A percentile compares a stretch with the other conserved stretches of the same genome.
Evolutionary conservation across 2,329 filamentous ascomycete species (phyloP).

Genomic region (Fusarium robinianum): DNA sequence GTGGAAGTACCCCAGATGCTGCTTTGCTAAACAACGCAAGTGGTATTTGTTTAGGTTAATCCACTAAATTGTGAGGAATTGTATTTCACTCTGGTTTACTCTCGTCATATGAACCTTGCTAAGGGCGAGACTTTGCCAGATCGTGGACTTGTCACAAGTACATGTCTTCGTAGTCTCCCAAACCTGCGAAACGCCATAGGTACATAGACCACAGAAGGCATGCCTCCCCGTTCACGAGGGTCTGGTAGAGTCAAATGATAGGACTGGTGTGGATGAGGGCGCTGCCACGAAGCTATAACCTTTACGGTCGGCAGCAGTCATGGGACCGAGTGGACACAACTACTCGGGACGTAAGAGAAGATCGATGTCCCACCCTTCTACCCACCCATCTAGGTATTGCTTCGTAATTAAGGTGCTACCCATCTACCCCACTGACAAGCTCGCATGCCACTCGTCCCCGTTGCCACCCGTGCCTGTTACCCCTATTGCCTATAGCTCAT

Average conservation of each 20-base stretch:
- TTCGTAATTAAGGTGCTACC: slow-evolving; percentile 2
- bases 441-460: not conserved
- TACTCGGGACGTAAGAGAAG: not conserved
- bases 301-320: not conserved
- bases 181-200: not conserved
- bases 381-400: not conserved
- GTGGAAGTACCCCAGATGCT: not conserved
- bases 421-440: slow-evolving; percentile 1
- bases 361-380: slow-evolving; percentile 2
- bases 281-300: not conserved
- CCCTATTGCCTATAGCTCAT: not conserved
- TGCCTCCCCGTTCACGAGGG: not conserved
- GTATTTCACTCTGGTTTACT: not conserved
- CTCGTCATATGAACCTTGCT: not conserved
- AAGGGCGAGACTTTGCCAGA: not conserved
- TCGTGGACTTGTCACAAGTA: not conserved
- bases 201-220: not conserved
- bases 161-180: not conserved
- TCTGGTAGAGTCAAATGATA: not conserved
- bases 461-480: not conserved
- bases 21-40: not conserved
- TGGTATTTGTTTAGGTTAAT: not conserved
- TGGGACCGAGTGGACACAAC: not conserved
- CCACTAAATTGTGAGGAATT: not conserved
- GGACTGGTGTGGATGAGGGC: not conserved